Conservation (phyloP, 2,329 filamentous ascomycete species). For the Hypomyces rosellus region DNA sequence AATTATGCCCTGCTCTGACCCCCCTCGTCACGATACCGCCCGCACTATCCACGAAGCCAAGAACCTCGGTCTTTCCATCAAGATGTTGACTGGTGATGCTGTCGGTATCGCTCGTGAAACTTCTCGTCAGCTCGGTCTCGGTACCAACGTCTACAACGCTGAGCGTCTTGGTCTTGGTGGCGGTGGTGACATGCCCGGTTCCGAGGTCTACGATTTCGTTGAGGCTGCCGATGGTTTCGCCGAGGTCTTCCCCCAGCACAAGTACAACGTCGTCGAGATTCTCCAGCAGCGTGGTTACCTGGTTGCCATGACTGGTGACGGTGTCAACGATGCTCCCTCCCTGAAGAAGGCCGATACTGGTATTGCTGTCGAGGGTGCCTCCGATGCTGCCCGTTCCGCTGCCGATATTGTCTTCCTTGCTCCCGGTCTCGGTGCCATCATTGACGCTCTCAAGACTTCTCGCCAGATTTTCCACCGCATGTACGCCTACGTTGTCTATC, state of each 20-base stretch:
- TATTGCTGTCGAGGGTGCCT: constrained; percentile 89
- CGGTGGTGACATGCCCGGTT: constrained; percentile 87
- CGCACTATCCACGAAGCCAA: constrained; percentile 89
- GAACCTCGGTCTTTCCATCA: constrained; percentile 79
- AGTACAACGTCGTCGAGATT: constrained; percentile 91
- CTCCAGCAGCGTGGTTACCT: constrained; percentile 89
- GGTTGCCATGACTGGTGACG: constrained; percentile 93
- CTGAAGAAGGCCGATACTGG: constrained; percentile 95
- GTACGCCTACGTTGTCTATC: constrained; percentile 94
- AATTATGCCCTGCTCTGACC: constrained; percentile 92
- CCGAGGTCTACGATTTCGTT: constrained; percentile 91
- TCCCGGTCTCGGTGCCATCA: constrained; percentile 85
- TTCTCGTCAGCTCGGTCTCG: constrained; percentile 82
- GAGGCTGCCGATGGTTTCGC: constrained; percentile 93
- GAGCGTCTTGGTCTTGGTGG: constrained; percentile 86
- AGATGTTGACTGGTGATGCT: constrained; percentile 94
- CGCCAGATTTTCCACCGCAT: constrained; percentile 95
- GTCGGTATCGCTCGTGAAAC: constrained; percentile 91
- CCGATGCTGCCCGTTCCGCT: constrained; percentile 82
- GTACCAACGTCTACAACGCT: constrained; percentile 90
- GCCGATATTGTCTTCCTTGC: constrained; percentile 93
- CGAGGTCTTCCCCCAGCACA: constrained; percentile 92
- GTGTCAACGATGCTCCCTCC: constrained; percentile 89
- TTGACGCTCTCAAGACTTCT: constrained; percentile 86
- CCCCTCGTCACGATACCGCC: constrained; percentile 83